A percentile compares a stretch with the other conserved stretches of the same genome.
phyloP scores from a whole-genome alignment of 225 moss, liverwort and hornwort species.

The Polytrichum commune region DNA sequence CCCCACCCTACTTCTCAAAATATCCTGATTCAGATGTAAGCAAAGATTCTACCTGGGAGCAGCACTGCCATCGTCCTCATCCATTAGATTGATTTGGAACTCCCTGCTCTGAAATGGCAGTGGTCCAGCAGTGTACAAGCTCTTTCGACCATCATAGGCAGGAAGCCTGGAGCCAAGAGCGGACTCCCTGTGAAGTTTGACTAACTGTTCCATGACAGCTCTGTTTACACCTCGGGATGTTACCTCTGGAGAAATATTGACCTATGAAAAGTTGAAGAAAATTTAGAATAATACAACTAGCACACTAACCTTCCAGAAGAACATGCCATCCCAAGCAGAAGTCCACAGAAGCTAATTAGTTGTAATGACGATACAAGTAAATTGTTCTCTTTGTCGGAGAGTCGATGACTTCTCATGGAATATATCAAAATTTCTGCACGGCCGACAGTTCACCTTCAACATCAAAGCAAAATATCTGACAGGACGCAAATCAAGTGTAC shows the following conservation, averaged over 20 bases:
- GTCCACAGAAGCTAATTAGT: no score
- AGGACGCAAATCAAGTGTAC: no score
- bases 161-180: conserved; percentile 76
- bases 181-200: conserved; percentile 70
- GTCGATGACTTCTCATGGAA: no score
- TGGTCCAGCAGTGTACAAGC: conserved; percentile 88
- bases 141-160: conserved; percentile 93
- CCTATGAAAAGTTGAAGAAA: conserved; percentile 32
- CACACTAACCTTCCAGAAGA: no score
- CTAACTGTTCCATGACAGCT: conserved; percentile 93
- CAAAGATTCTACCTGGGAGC: conserved; percentile 46
- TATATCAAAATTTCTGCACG: no score
- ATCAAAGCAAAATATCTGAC: no score
- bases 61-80: conserved; percentile 84
- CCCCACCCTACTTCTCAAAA: no score
- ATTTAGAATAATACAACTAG: no score
- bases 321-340: no score
- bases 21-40: not conserved
- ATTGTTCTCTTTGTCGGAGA: no score
- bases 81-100: conserved; percentile 80
- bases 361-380: no score
- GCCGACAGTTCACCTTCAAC: no score
- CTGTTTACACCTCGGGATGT: conserved; percentile 92
- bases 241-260: conserved; percentile 92
- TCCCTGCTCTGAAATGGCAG: conserved; percentile 83